phyloP scores from a whole-genome alignment of 2,329 filamentous ascomycete species.

The Emmonsiellopsis sp. region DNA sequence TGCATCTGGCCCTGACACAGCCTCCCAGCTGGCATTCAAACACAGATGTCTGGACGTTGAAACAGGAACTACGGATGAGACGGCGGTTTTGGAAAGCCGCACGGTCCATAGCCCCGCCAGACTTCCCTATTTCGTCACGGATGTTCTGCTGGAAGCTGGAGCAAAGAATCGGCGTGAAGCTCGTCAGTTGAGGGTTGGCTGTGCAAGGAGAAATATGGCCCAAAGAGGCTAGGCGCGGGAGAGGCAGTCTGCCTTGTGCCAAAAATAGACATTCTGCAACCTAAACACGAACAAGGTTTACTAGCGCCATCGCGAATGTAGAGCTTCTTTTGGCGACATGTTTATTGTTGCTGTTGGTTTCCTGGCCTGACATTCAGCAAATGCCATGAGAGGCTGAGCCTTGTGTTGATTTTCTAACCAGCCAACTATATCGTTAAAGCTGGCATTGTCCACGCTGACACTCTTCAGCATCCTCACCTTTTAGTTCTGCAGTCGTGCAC shows the following conservation, averaged over 20 bases:
- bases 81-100: neutral
- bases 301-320: neutral
- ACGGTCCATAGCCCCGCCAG: neutral
- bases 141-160: neutral
- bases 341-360: neutral
- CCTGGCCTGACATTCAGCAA: neutral
- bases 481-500: neutral
- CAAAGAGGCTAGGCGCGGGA: neutral
- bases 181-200: neutral
- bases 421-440: neutral
- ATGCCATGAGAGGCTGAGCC: neutral
- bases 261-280: constrained; percentile 1
- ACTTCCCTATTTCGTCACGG: neutral
- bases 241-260: neutral
- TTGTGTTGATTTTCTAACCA: neutral
- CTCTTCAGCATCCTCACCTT: neutral
- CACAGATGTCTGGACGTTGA: neutral
- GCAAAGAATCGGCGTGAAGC: neutral
- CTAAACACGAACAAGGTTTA: neutral
- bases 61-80: neutral
- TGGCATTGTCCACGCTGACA: neutral
- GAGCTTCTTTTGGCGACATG: neutral
- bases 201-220: neutral
- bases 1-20: neutral
- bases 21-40: neutral